Evolutionary conservation across 148 eudicot genomes (phyloP), one percentile per base, ranked within the genome.

Genomic region (Pharnaceum exiguum): DNA sequence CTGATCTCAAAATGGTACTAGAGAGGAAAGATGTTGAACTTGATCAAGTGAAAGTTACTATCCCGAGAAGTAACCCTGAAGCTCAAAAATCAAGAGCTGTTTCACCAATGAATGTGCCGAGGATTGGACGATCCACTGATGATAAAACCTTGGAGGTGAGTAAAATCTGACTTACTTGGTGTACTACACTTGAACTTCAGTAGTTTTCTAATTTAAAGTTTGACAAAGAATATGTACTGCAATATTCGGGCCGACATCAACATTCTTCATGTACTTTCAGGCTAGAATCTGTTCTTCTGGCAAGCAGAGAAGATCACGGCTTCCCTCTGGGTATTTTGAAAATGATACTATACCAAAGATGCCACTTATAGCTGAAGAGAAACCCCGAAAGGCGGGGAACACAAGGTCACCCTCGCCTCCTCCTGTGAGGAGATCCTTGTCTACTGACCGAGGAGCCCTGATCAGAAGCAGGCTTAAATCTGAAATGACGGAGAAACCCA

Each of bases 21-120:
- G 98, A 85, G 71, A 87, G 70, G 72, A 91, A 85, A 72, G 98
- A 91, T 72, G 78, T 81, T 45, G 96, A 91, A 69, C 66, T 85
- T 17, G 94, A 85, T 49, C 78, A 73, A 15, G 59, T 85, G 45
- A 88, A 74, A 76, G 72, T 63, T 62, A 65, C 70, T 19, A 77
- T 36, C 60, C 30, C 52, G 28, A 67, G 67, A 72, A 65, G 73
- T 22, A 64, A 43, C 22, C 21, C 47, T n/a, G 85, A 80, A 48
- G 58, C 70, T 29, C 85, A 69, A 63, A 79, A 79, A 36, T 50
- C 62, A 39, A 77, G 72, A 37, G 68, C 82, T 31, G 70, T 73
- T 62, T 91, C 98, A 60, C 98, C 96, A 32, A 50, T 77, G 71
- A 76, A 60, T 10, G 43, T 76, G 50, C 77, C 83, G 53, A 81